These are phyloP conservation scores for Vitis labrusca DNA, from an alignment of 164 flowering plant genomes.

Conservation along the genomic window DNA sequence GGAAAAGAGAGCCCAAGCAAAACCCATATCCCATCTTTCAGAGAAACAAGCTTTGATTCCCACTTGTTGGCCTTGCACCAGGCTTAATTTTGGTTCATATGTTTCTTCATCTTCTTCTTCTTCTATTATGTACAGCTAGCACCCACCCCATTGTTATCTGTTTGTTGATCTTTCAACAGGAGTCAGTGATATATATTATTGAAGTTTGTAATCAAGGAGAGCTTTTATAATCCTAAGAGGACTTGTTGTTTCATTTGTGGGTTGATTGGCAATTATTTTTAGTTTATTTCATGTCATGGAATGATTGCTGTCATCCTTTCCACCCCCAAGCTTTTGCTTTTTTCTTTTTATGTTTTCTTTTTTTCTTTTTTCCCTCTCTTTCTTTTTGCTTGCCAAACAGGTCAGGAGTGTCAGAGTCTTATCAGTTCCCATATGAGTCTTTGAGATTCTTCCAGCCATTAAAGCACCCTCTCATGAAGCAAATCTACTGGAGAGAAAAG, in stretches of 20 bases:
- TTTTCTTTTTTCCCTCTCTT: neutral
- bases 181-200: too few species aligned
- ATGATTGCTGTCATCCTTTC: constrained; percentile 27
- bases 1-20: neutral
- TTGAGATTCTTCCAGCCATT: constrained; percentile 26
- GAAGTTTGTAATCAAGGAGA: too few species aligned
- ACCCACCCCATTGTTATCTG: too few species aligned
- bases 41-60: neutral
- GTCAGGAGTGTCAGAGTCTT: constrained; percentile 23
- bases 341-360: neutral
- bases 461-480: constrained; percentile 4
- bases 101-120: neutral
- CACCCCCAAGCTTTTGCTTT: too few species aligned
- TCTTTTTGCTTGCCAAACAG: constrained; percentile 18
- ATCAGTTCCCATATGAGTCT: constrained; percentile 19
- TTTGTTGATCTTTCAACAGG: too few species aligned
- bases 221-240: too few species aligned
- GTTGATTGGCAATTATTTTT: constrained; percentile 3
- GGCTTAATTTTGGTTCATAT: neutral
- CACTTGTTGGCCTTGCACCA: neutral
- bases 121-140: too few species aligned
- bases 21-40: neutral
- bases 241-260: neutral
- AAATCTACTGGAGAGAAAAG: neutral
- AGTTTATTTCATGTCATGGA: constrained; percentile 8